These are phyloP conservation scores for Leptoxyphium fumago DNA, from an alignment of 2,329 filamentous ascomycete genomes.

Conservation along the genomic window DNA sequence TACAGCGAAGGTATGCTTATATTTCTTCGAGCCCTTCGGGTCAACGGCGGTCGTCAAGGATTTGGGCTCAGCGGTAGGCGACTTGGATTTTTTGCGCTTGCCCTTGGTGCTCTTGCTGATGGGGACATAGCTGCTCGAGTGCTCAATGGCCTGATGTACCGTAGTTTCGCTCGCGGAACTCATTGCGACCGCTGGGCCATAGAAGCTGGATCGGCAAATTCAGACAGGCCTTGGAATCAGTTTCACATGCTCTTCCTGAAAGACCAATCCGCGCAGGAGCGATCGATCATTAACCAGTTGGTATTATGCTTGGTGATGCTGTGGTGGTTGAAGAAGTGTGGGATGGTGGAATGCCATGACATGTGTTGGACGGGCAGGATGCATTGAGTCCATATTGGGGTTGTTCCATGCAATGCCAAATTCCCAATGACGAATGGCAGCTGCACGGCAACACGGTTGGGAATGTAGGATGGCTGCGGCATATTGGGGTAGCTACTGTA, in stretches of 20 bases:
- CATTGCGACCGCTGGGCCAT: not conserved
- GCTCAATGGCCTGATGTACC: not conserved
- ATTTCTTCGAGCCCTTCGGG: slow-evolving; percentile 40
- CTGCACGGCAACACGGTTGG: not conserved
- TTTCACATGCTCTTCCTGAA: too few species aligned
- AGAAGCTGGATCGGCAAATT: too few species aligned
- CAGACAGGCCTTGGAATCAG: too few species aligned
- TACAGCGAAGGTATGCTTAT: slow-evolving; percentile 81
- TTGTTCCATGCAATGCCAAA: not conserved
- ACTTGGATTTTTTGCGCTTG: not conserved
- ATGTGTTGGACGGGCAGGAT: not conserved
- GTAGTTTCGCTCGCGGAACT: not conserved
- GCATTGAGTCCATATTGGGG: not conserved
- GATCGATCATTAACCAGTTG: too few species aligned
- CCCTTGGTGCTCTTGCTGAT: not conserved
- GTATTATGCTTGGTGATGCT: too few species aligned
- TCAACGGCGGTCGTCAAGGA: not conserved
- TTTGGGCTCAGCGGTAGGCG: not conserved
- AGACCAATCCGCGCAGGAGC: too few species aligned
- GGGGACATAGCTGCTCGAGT: not conserved
- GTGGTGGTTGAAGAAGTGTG: too few species aligned
- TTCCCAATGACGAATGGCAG: not conserved
- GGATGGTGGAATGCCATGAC: not conserved
- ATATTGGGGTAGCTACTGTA: too few species aligned
- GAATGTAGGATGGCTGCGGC: not conserved